Base-by-base conservation (phyloP, 2,329 filamentous ascomycete species). In the Gaeumannomyces tritici region DNA sequence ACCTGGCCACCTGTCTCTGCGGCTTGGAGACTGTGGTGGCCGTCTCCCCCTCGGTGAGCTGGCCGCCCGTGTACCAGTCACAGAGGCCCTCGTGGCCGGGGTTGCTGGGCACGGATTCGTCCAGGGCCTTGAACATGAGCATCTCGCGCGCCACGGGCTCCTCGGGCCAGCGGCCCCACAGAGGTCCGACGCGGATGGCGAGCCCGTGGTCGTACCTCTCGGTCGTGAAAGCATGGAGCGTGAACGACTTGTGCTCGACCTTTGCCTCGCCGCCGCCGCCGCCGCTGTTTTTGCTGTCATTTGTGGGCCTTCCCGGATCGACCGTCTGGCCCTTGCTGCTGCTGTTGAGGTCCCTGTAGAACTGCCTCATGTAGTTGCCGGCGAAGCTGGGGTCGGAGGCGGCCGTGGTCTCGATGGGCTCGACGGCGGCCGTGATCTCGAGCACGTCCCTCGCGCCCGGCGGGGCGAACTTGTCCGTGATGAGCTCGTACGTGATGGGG, bases 401-500 rank as follows among this genome's bases (percentile, higher is more conserved):
- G 12, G 26, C 29, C 13, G 62, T 33, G 26, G 61, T 61, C 55
- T 65, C 63, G 58, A 69, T 62, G 13, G 67, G 61, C 33, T 66
- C 59, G 58, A 70, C 65, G 4, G 62, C 42, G 18, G 67, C 33
- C 2, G 68, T 63, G 5, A 64, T 64, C 5, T 64, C 61, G 55
- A 64, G 63, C 31, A 63, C 33, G 12, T 64, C 62, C 62, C 64
- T 67, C 1, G 66, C 65, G 29, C 62, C 64, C 27, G 65, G 63
- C 3, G 67, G 59, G 35, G 66, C 65, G 26, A 71, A 63, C n/a
- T 69, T 67, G 51, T 67, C 65, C 42, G 64, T 61, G 27, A 77
- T 65, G 61, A 81, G 67, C 29, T 74, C 73, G 66, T 80, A 83
- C 33, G 73, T 72, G 55, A 84, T 70, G 1, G 82, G 83, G 64